phyloP scores from a whole-genome alignment of 2,329 filamentous ascomycete species.

The Scopulariopsis brevicaulis region DNA sequence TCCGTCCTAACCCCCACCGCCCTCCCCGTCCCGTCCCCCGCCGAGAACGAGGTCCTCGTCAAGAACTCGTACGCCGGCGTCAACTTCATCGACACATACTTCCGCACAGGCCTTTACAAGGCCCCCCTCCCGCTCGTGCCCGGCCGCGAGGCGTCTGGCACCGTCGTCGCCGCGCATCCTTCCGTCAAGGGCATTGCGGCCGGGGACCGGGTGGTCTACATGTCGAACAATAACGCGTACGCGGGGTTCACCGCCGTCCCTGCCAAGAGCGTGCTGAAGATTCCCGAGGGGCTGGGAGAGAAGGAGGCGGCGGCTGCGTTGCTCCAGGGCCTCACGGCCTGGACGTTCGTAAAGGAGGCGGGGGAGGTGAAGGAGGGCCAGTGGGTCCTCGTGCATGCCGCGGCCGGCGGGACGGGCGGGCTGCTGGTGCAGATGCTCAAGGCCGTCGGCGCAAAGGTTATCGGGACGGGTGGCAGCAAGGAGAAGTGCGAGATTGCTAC shows the following conservation, averaged over 20 bases:
- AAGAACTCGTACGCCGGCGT: slow-evolving; percentile 72
- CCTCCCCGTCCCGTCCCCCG: slow-evolving; percentile 45
- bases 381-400: slow-evolving; percentile 76
- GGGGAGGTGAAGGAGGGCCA: slow-evolving; percentile 66
- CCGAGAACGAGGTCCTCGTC: slow-evolving; percentile 64
- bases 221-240: slow-evolving; percentile 39
- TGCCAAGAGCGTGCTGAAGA: slow-evolving; percentile 41
- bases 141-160: slow-evolving; percentile 69
- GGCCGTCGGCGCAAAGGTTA: slow-evolving; percentile 61
- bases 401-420: slow-evolving; percentile 70
- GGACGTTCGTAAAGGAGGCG: slow-evolving; percentile 68
- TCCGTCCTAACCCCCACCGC: slow-evolving; percentile 16
- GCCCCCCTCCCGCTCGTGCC: slow-evolving; percentile 59
- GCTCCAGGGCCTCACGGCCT: slow-evolving; percentile 75
- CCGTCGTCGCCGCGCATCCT: slow-evolving; percentile 49
- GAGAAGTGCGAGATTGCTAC: slow-evolving; percentile 64
- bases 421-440: slow-evolving; percentile 66
- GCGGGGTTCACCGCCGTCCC: slow-evolving; percentile 44
- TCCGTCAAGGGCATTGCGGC: slow-evolving; percentile 42
- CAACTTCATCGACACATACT: slow-evolving; percentile 89
- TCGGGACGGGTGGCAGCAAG: slow-evolving; percentile 64
- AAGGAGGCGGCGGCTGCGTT: slow-evolving; percentile 57
- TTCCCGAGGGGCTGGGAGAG: slow-evolving; percentile 51
- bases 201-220: slow-evolving; percentile 63
- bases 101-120: slow-evolving; percentile 73